Base-by-base conservation (phyloP, 176 grass and related monocot species). In the Paspalum vaginatum region DNA sequence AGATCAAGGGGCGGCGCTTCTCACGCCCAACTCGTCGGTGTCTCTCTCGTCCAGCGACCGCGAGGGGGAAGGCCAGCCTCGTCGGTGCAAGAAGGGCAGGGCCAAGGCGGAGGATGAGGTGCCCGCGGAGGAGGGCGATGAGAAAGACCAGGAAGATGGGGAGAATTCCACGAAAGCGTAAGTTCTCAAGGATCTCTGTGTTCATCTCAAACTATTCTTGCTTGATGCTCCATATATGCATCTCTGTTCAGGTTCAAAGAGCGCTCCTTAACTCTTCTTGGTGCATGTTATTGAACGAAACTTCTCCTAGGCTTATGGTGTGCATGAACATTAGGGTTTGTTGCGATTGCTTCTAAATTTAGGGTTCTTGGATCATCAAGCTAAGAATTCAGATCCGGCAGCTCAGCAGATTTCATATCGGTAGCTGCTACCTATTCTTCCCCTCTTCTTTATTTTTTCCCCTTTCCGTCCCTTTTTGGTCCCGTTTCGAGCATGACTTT, bases 101-200 rank as follows among this genome's bases (percentile, higher is more conserved):
- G 74, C 68, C 17, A 91, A 94, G 88, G 64, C 42, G 24, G 77
- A 87, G 62, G 85, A 87, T 16, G 88, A 66, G 0, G 71, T 50
- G 61, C 50, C 54, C 0, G 71, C n/a, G 27, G 75, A 82, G 45
- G 82, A 77, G 66, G 84, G n/a, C n/a, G n/a, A 84, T 32, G 86
- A 80, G 76, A 92, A 69, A 20, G 72, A 81, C 26, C 74, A 89
- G 11, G 87, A 87, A 13, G 94, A 84, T 62, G 79, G 75, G 63
- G 89, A 97, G 53, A 94, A 88, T 65, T 86, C 82, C 58, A 90
- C 88, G 76, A 91, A 94, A 94, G 43, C 82, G 93, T 97, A 97
- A 2, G 88, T 86, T 78, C 43, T 48, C 18, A 43, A 42, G 5
- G 8, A 79, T 79, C 57, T 71, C 0, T 26, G 64, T 72, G 64